These are phyloP conservation scores for Solanum pennellii DNA, from an alignment of 257 asterid species.

Conservation along the genomic window DNA sequence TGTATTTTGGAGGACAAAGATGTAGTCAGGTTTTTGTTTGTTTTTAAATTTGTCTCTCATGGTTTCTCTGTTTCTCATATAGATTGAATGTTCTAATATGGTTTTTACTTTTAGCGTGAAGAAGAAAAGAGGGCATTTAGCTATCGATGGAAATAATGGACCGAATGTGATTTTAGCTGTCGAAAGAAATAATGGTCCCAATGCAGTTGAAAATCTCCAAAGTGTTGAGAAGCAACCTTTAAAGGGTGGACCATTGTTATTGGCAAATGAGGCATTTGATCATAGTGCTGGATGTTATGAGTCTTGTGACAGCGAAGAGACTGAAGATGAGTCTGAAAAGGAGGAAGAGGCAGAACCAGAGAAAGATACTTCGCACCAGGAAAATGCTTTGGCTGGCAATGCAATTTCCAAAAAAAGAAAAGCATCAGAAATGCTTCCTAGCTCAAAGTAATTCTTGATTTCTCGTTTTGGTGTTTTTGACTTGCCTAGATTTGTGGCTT, in stretches of 20 bases:
- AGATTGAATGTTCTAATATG: not conserved
- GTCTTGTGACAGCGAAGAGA: conserved; percentile 35
- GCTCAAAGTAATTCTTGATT: conserved; percentile 38
- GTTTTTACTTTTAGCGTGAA: conserved; percentile 30
- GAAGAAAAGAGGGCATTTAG: conserved; percentile 35
- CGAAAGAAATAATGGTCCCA: conserved; percentile 28
- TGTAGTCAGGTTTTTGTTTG: conserved; percentile 45
- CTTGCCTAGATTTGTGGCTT: not conserved
- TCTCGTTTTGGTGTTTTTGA: not conserved
- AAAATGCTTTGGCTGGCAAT: conserved; percentile 16
- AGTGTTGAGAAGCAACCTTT: conserved; percentile 33
- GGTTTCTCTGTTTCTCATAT: not conserved
- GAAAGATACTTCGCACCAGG: conserved; percentile 14
- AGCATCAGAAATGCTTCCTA: conserved; percentile 38
- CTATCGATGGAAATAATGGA: conserved; percentile 34
- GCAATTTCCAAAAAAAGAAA: conserved; percentile 47
- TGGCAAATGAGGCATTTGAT: conserved; percentile 68
- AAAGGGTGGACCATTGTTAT: conserved; percentile 35
- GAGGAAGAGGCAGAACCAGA: conserved; percentile 3
- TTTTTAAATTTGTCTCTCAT: not conserved
- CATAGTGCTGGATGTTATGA: conserved; percentile 20
- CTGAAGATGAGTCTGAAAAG: conserved; percentile 21
- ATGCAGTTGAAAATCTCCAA: conserved; percentile 25
- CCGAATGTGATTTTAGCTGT: conserved; percentile 22
- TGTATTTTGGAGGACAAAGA: conserved; percentile 57